A percentile compares a stretch with the other conserved stretches of the same genome.
These are phyloP conservation scores for Suhomyces atakaporum DNA, from an alignment of 1,139 yeast species.

Conservation along the genomic window DNA sequence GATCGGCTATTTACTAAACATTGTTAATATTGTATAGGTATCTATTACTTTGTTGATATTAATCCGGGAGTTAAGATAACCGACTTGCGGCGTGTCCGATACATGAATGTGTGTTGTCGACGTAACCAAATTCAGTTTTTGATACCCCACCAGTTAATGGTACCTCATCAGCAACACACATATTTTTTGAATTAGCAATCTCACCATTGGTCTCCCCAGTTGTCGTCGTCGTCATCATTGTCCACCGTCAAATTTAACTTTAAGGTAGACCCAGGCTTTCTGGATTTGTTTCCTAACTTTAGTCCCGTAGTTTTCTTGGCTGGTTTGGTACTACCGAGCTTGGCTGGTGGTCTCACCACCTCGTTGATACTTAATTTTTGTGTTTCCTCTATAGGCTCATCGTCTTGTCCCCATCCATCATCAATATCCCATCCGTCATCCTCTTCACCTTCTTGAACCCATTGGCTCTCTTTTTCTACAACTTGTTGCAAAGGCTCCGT, in stretches of 20 bases:
- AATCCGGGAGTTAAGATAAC: too few species aligned
- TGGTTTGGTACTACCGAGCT: conserved; percentile 11
- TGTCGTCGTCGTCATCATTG: conserved; percentile 51
- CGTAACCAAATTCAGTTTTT: too few species aligned
- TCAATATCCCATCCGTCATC: conserved; percentile 13
- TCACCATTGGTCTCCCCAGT: conserved; percentile 45
- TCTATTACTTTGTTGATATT: too few species aligned
- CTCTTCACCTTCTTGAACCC: conserved; percentile 10
- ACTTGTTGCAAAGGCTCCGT: conserved; percentile 14
- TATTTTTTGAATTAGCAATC: too few species aligned
- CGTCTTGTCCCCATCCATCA: conserved; percentile 25
- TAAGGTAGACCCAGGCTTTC: conserved; percentile 30
- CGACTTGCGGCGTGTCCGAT: too few species aligned
- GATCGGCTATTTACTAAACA: too few species aligned
- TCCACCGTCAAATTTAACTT: conserved; percentile 43
- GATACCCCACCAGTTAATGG: too few species aligned
- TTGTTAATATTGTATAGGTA: too few species aligned
- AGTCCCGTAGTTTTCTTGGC: conserved; percentile 25
- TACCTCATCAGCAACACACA: too few species aligned
- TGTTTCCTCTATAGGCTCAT: conserved; percentile 15
- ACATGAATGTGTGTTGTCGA: too few species aligned
- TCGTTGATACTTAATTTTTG: conserved; percentile 3
- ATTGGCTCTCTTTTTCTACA: neutral
- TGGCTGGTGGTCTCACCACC: conserved; percentile 6
- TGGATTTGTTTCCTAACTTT: conserved; percentile 29